A percentile compares a stretch with the other conserved stretches of the same genome.
phyloP scores from a whole-genome alignment of 768 basidiomycete species.

The Lentinula guzmanii region DNA sequence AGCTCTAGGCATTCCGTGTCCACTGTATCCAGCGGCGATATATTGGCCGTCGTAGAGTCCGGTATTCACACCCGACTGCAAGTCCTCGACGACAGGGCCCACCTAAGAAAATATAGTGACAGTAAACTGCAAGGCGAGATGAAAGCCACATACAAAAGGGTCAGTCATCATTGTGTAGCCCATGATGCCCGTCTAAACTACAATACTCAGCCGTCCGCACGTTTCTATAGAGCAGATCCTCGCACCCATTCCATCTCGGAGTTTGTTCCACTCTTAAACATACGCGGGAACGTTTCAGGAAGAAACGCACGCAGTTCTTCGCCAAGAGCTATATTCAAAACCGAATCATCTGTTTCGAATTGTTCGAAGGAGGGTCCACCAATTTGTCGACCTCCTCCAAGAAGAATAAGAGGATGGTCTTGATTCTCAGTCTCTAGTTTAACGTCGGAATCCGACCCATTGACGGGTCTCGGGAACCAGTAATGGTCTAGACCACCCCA shows the following conservation, averaged over 20 bases:
- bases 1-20: constrained; percentile 78
- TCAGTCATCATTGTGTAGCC: constrained; percentile 56
- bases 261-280: constrained; percentile 39
- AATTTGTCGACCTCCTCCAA: constrained; percentile 62
- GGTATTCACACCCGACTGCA: constrained; percentile 11
- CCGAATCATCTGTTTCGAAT: constrained; percentile 55
- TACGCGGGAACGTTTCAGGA: constrained; percentile 47
- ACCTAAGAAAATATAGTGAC: constrained; percentile 33
- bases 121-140: constrained; percentile 16
- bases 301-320: constrained; percentile 50
- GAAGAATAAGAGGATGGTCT: constrained; percentile 53
- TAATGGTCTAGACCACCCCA: constrained; percentile 60
- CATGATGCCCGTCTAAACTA: constrained; percentile 74
- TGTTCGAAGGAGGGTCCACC: constrained; percentile 35
- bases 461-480: constrained; percentile 70
- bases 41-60: constrained; percentile 49
- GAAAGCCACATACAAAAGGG: constrained; percentile 54
- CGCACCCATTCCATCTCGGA: constrained; percentile 79
- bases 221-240: background rate
- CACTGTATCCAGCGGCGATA: constrained; percentile 66
- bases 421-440: background rate
- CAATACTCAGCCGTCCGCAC: background rate
- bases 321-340: constrained; percentile 41
- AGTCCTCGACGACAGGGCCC: constrained; percentile 44
- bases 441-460: constrained; percentile 16